phyloP scores from a whole-genome alignment of 169 alveolate genomes.

The Plasmodium vivax region DNA sequence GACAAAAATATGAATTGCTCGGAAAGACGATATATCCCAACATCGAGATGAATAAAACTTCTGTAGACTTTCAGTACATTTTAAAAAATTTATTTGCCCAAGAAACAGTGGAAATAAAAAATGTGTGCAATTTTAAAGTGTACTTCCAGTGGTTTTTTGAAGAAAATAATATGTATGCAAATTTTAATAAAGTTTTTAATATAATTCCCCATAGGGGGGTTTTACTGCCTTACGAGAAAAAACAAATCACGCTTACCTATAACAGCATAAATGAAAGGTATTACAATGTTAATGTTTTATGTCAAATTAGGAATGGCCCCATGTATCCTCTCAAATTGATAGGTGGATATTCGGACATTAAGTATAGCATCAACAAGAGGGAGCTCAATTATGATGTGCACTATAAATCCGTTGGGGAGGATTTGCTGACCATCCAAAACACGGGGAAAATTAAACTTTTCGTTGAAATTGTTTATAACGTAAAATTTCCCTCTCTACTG shows the following conservation, averaged over 20 bases:
- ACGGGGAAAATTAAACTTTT: conserved; percentile 61
- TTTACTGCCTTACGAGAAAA: conserved; percentile 48
- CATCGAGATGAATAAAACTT: conserved; percentile 44
- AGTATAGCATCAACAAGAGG: conserved; percentile 38
- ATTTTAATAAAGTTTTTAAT: conserved; percentile 41
- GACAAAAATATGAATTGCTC: conserved; percentile 59
- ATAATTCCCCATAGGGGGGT: conserved; percentile 33
- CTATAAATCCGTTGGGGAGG: conserved; percentile 51
- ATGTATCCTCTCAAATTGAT: conserved; percentile 35
- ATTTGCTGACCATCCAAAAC: conserved; percentile 52
- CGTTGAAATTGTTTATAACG: conserved; percentile 42
- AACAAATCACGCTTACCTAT: conserved; percentile 43
- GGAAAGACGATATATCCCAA: conserved; percentile 66
- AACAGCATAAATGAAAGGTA: conserved; percentile 65
- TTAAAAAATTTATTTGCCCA: conserved; percentile 67
- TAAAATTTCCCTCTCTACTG: conserved; percentile 60
- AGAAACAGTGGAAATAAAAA: conserved; percentile 58
- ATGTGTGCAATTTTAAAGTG: conserved; percentile 55
- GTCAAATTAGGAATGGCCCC: conserved; percentile 64
- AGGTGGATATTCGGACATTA: conserved; percentile 70
- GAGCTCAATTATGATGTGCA: conserved; percentile 26
- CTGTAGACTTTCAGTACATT: conserved; percentile 69
- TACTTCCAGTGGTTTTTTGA: conserved; percentile 72
- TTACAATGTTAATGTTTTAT: conserved; percentile 38
- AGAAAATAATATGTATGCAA: conserved; percentile 28